phyloP scores from a whole-genome alignment of 2,329 filamentous ascomycete genomes.

The Clonostachys solani region DNA sequence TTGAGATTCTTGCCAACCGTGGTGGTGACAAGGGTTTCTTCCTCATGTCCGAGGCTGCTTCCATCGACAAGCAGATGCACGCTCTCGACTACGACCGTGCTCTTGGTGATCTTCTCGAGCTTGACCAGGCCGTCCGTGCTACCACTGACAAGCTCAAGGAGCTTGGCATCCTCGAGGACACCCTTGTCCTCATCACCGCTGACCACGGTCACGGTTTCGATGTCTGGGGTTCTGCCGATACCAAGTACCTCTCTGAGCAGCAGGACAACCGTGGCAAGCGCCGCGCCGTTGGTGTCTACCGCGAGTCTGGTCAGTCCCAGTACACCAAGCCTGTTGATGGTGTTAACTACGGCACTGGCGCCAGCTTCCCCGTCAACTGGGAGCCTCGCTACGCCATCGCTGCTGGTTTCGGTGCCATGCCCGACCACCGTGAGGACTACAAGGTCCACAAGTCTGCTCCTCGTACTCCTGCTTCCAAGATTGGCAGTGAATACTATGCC shows the following conservation, averaged over 20 bases:
- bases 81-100: slow-evolving; percentile 79
- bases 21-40: slow-evolving; percentile 73
- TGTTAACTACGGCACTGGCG: slow-evolving; percentile 67
- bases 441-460: slow-evolving; percentile 63
- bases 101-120: slow-evolving; percentile 77
- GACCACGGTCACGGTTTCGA: slow-evolving; percentile 90
- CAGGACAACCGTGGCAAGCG: slow-evolving; percentile 68
- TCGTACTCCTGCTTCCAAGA: slow-evolving; percentile 51
- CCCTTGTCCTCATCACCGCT: slow-evolving; percentile 76
- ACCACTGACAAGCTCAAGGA: slow-evolving; percentile 66
- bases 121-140: slow-evolving; percentile 77
- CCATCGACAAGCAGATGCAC: slow-evolving; percentile 90
- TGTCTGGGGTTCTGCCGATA: slow-evolving; percentile 79
- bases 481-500: slow-evolving; percentile 56
- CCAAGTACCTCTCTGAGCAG: slow-evolving; percentile 67
- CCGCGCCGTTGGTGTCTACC: slow-evolving; percentile 69
- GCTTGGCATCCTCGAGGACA: slow-evolving; percentile 66
- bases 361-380: slow-evolving; percentile 80
- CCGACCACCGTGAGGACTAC: slow-evolving; percentile 76
- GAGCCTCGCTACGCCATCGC: slow-evolving; percentile 80
- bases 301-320: slow-evolving; percentile 68
- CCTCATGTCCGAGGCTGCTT: slow-evolving; percentile 82
- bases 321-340: slow-evolving; percentile 57
- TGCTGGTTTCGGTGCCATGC: slow-evolving; percentile 65
- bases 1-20: slow-evolving; percentile 69